Evolutionary conservation across 768 basidiomycete species (phyloP).

Genomic region (Trametes coccinea): DNA sequence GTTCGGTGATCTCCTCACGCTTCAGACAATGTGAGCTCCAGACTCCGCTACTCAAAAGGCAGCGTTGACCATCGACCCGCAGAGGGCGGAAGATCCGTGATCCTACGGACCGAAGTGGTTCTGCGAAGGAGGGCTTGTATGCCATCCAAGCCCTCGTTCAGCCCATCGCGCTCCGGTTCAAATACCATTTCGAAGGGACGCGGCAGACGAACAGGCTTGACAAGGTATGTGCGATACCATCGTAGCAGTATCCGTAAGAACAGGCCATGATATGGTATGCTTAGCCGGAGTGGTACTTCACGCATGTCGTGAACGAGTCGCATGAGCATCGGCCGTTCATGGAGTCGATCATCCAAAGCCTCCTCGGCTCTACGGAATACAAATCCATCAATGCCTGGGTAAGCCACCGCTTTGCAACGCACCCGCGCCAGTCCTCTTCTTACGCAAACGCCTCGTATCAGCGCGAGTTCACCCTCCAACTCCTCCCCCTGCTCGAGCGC

Average conservation of each 20-base stretch:
- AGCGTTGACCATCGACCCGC: neutral
- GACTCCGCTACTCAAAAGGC: neutral
- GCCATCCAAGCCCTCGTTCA: slow-evolving; percentile 82
- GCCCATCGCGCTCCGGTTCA: slow-evolving; percentile 85
- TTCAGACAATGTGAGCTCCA: slow-evolving; percentile 73
- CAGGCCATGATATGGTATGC: too few species aligned
- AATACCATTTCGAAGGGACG: slow-evolving; percentile 90
- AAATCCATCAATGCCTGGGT: slow-evolving; percentile 76
- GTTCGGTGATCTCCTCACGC: slow-evolving; percentile 71
- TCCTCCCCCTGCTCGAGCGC: slow-evolving; percentile 74
- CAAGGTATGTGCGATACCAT: slow-evolving; percentile 72
- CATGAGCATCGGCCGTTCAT: slow-evolving; percentile 87
- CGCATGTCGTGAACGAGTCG: slow-evolving; percentile 82
- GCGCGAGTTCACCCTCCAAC: slow-evolving; percentile 81
- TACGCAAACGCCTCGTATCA: slow-evolving; percentile 33
- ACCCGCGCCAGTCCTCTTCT: neutral
- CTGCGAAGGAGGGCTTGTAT: slow-evolving; percentile 66
- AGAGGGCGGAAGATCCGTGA: slow-evolving; percentile 57
- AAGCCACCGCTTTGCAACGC: slow-evolving; percentile 30
- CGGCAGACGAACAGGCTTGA: slow-evolving; percentile 89
- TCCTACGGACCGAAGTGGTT: slow-evolving; percentile 13
- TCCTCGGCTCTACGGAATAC: slow-evolving; percentile 67
- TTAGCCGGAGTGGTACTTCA: slow-evolving; percentile 99
- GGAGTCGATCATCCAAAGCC: slow-evolving; percentile 67
- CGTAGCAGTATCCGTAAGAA: too few species aligned